phyloP scores from a whole-genome alignment of 2,329 filamentous ascomycete species.

The Stylonectria norvegica region DNA sequence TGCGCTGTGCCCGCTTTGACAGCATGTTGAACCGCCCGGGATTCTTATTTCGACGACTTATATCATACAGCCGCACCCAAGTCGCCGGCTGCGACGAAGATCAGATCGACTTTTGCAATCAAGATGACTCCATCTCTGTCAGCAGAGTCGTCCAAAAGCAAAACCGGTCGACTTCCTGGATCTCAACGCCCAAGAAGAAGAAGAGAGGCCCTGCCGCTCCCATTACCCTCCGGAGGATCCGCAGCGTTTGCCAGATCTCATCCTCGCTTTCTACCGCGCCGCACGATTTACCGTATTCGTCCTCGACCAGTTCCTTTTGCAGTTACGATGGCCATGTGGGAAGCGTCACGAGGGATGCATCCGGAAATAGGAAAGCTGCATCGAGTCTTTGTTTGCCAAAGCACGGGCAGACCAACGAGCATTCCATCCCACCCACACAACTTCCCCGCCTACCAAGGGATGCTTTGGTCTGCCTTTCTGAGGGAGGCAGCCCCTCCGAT shows the following conservation, averaged over 20 bases:
- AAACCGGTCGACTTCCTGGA: slow-evolving; percentile 20
- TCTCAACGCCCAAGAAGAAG: slow-evolving; percentile 20
- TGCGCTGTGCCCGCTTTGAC: slow-evolving; percentile 9
- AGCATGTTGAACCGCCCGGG: slow-evolving; percentile 22
- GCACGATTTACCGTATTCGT: slow-evolving; percentile 37
- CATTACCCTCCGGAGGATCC: slow-evolving; percentile 34
- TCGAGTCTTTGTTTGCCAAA: slow-evolving; percentile 34
- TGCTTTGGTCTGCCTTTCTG: slow-evolving; percentile 9
- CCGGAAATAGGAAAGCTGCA: slow-evolving; percentile 24
- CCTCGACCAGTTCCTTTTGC: slow-evolving; percentile 41
- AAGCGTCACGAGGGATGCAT: slow-evolving; percentile 24
- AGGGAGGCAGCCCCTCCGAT: slow-evolving; percentile 7
- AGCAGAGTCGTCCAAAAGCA: slow-evolving; percentile 16
- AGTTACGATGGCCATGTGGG: slow-evolving; percentile 38
- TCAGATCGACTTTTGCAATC: slow-evolving; percentile 16
- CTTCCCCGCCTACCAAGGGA: slow-evolving; percentile 23
- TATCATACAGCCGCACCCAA: slow-evolving; percentile 16
- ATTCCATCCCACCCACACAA: slow-evolving; percentile 18
- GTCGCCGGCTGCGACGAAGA: slow-evolving; percentile 14
- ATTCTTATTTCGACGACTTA: slow-evolving; percentile 23
- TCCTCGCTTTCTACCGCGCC: slow-evolving; percentile 37
- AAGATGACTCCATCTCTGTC: slow-evolving; percentile 16
- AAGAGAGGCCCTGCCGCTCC: slow-evolving; percentile 10
- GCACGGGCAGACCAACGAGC: slow-evolving; percentile 18
- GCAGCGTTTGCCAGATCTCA: slow-evolving; percentile 39